Evolutionary conservation across 768 basidiomycete genomes (phyloP), one percentile per base, ranked within the genome.

Genomic region (Termitomyces sp.): DNA sequence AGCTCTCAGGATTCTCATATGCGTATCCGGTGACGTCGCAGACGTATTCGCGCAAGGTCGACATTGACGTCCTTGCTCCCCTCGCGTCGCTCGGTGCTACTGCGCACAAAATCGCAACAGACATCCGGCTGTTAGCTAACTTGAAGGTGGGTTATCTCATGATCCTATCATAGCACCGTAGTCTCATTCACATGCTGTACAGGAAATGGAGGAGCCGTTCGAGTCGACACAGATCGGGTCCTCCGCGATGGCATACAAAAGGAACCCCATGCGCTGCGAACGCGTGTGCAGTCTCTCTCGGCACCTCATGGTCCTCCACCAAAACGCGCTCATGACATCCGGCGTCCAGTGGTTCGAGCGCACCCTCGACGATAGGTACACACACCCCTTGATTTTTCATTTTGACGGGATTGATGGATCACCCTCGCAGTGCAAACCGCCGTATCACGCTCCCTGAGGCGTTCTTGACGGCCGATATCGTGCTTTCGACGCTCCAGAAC

Each of bases 141-240:
- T 76, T 99, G 53, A 99, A 99, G 78, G 89, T 86, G 22, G n/a
- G 3, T 57, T 33, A 36, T 27, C 5, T 18, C 20, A 33, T 18
- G n/a, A 1, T 27, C 41, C 33, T 33, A 22, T 18, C 18, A 57
- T 16, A 6, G 4, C 7, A 0, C 36, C n/a, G 37, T 27, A 48
- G 1, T 39, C 22, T 9, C 8, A 58, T 41, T 56, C 20, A 20
- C 33, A 27, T 41, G 16, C 30, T 18, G 31, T 37, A 9, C 53
- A 91, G 87, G 97, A 98, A 85, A 81, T 99, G 47, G 97, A 99
- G 75, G 97, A 99, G 70, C 97, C 97, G 0, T 98, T 98, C 73
- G 96, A 99, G 73, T 91, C 94, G 54, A 96, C 96, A 20, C 97
- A 99, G 76, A 99, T 98, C 64, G 97, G 97, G 7, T 91, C 90